Base-by-base conservation (phyloP, 2,329 filamentous ascomycete genomes). In the Talaromyces funiculosus region DNA sequence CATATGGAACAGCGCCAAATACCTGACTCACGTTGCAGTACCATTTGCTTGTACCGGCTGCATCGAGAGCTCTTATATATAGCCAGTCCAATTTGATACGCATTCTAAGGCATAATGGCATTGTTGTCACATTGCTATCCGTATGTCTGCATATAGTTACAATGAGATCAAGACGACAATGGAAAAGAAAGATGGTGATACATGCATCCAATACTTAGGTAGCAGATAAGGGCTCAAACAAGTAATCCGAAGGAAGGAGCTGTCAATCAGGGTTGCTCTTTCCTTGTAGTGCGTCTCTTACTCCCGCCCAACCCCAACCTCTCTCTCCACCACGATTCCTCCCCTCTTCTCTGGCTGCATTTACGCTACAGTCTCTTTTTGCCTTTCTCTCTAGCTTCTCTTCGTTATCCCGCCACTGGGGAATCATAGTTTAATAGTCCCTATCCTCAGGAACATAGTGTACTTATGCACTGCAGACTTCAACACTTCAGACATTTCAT, bases 371-470 rank as follows among this genome's bases (percentile, higher is more conserved):
- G 45, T 26, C 29, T 51, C 45, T 22, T 40, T 38, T 29, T 60
- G 18, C 37, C 31, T 31, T 43, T 26, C 49, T 33, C 45, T 54
- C 61, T 57, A 53, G 54, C 59, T 53, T 63, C 63, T 60, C 56
- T 64, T 61, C 61, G 57, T 55, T 59, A 47, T 47, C 37, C n/a
- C 43, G 29, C 55, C 53, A 56, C 45, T 43, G 29, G 29, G 58
- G 54, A 56, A 62, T 60, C 47, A 35, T 51, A 33, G 4, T 51
- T 51, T 51, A 51, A n/a, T n/a, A n/a, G n/a, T 51, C 26, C 12
- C n/a, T n/a, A 18, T n/a, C 12, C 24, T 16, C 16, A 26, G 16
- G 9, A 31, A 20, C 24, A 49, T 29, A 31, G 45, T 18, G 45
- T 51, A 35, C 29, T 26, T 51, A 35, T 29, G 14, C 47, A 14